These are phyloP conservation scores for Saccharomyces kudriavzevii DNA, from an alignment of 805 yeast species.

Conservation along the genomic window DNA sequence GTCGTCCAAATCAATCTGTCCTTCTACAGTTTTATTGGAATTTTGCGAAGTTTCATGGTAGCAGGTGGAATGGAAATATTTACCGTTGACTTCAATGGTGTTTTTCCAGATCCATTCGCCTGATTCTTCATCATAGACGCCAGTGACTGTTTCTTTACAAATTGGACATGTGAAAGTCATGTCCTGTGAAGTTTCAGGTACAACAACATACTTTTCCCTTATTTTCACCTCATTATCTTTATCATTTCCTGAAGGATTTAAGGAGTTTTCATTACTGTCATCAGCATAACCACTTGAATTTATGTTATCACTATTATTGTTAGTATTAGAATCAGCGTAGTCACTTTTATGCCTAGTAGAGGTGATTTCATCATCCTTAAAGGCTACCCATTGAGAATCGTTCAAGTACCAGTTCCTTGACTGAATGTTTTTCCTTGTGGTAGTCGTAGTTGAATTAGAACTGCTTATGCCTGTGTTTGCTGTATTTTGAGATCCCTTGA, in stretches of 20 bases:
- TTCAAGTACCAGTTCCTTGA: constrained; percentile 78
- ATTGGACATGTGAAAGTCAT: constrained; percentile 57
- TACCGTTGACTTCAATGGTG: constrained; percentile 44
- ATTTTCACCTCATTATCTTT: constrained; percentile 27
- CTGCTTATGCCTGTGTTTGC: constrained; percentile 9
- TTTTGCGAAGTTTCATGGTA: constrained; percentile 46
- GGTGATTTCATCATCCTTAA: constrained; percentile 58
- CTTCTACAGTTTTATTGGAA: constrained; percentile 10
- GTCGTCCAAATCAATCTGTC: constrained; percentile 16
- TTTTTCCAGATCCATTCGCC: constrained; percentile 82
- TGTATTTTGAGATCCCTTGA: constrained; percentile 36
- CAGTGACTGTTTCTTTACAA: constrained; percentile 57
- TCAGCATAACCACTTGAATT: neutral
- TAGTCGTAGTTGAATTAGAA: constrained; percentile 2
- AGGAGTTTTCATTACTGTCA: neutral
- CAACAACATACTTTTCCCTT: constrained; percentile 46
- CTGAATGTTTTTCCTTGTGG: constrained; percentile 40
- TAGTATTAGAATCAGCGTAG: constrained; percentile 9
- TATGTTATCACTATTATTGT: constrained; percentile 1
- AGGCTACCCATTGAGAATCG: constrained; percentile 62
- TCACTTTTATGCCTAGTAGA: constrained; percentile 27
- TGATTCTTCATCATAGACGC: constrained; percentile 61
- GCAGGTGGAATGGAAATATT: constrained; percentile 60
- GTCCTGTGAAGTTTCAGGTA: constrained; percentile 56
- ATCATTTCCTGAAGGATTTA: constrained; percentile 4